Percentiles rank a stretch among this genome's conserved stretches.
These are phyloP conservation scores for Aspergillus sojae DNA, from an alignment of 2,329 filamentous ascomycete genomes.

Conservation along the genomic window DNA sequence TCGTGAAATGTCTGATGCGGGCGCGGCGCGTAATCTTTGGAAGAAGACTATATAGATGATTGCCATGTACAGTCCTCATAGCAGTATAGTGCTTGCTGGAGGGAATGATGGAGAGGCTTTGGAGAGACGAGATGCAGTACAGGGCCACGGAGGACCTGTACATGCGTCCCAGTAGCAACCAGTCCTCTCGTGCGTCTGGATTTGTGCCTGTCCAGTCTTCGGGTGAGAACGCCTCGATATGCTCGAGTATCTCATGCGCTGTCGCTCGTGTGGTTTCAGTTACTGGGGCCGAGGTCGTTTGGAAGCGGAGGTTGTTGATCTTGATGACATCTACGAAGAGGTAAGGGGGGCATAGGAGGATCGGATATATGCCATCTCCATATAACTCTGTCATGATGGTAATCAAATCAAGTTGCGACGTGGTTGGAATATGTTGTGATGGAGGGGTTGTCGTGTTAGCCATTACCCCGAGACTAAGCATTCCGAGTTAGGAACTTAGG, in stretches of 20 bases:
- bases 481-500: too few species aligned
- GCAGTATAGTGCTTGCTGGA: not conserved
- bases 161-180: constrained; percentile 9
- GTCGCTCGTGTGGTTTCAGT: not conserved
- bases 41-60: not conserved
- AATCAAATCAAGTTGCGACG: not conserved
- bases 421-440: constrained; percentile 5
- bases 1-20: constrained; percentile 6
- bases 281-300: not conserved
- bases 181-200: not conserved
- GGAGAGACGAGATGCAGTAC: constrained; percentile 11
- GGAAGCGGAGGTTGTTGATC: constrained; percentile 12
- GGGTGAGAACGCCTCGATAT: constrained; percentile 6
- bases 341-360: constrained; percentile 7
- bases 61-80: constrained; percentile 3
- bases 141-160: constrained; percentile 11
- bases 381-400: constrained; percentile 5
- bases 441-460: constrained; percentile 13
- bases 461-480: constrained; percentile 8
- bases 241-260: constrained; percentile 1
- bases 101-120: constrained; percentile 5
- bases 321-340: constrained; percentile 6
- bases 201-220: constrained; percentile 4
- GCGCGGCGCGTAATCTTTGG: not conserved
- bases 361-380: constrained; percentile 7